Base-by-base conservation (phyloP, 2,329 filamentous ascomycete genomes). In the Triangularia setosa region DNA sequence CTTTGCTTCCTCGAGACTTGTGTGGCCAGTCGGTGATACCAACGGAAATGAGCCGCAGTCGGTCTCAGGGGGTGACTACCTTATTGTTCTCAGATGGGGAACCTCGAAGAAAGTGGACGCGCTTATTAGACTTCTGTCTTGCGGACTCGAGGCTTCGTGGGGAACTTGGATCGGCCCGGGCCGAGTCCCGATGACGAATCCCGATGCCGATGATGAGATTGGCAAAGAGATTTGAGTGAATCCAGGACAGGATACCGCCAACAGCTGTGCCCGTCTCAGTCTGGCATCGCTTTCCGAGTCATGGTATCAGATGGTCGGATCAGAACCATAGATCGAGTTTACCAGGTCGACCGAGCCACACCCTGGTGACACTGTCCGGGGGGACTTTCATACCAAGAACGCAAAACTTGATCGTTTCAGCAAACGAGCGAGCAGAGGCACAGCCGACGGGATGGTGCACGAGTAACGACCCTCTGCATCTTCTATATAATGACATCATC, bases 381-480 rank as follows among this genome's bases (percentile, higher is more conserved):
- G 58, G 40, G 53, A 24, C 48, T 53, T 25, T 58, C 16, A 44
- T 23, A 25, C 40, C 21, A 33, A 21, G 40, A 60, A 33, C 7
- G 18, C 23, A 18, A 16, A n/a, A 60, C 35, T 44, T 60, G 21
- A 24, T 53, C 35, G 58, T 60, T 60, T 60, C 58, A 60, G 35
- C 27, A 60, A 60, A 60, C 58, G 58, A 53, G 35, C 24, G 6
- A 25, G 18, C 35, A 30, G 30, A 58, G 35, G 30, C 28, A 48
- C 40, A 48, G 21, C 40, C 40, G 40, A 48, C 40, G 57, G 57
- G 11, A 28, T 6, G 53, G 23, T 25, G 30, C 57, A 44, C 57
- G 33, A 59, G 57, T 59, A 59, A 59, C 48, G 40, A 44, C 57
- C 30, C 57, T 25, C 30, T 24, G 28, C 35, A 58, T 58, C 56